Evolutionary conservation across 257 asterid genomes (phyloP).

Genomic region (Solanum raphanifolium): DNA sequence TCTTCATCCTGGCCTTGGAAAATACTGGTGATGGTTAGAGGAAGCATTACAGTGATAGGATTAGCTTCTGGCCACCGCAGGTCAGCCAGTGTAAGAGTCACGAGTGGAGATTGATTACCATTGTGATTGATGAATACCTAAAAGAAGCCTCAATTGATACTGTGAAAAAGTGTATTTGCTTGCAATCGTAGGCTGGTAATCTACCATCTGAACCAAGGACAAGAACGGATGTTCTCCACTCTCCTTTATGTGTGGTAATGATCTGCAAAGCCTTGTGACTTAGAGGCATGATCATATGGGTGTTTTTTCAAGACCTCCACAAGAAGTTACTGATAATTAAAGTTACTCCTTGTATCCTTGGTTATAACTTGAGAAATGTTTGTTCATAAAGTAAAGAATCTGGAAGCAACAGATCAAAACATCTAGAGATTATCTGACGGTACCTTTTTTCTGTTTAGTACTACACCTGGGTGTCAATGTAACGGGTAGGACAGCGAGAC

Average conservation of each 20-base stretch:
- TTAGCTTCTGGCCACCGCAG: not conserved
- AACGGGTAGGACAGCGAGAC: not conserved
- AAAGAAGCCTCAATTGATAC: not conserved
- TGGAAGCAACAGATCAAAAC: not conserved
- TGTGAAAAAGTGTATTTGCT: not conserved
- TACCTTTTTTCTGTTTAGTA: not conserved
- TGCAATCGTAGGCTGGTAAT: not conserved
- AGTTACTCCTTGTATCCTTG: not conserved
- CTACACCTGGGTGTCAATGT: not conserved
- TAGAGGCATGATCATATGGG: not conserved
- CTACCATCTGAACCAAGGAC: not conserved
- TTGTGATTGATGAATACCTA: not conserved
- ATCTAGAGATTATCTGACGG: not conserved
- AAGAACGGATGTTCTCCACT: not conserved
- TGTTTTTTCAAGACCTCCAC: not conserved
- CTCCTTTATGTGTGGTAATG: not conserved
- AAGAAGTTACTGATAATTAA: not conserved
- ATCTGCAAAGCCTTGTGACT: not conserved
- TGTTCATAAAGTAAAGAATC: not conserved
- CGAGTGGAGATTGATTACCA: not conserved
- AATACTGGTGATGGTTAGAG: not conserved
- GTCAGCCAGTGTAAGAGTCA: not conserved
- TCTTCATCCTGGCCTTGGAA: not conserved
- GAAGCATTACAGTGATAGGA: not conserved
- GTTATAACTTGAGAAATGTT: not conserved